Evolutionary conservation across 2,329 filamentous ascomycete species (phyloP).

Genomic region (Trichoderma gracile): DNA sequence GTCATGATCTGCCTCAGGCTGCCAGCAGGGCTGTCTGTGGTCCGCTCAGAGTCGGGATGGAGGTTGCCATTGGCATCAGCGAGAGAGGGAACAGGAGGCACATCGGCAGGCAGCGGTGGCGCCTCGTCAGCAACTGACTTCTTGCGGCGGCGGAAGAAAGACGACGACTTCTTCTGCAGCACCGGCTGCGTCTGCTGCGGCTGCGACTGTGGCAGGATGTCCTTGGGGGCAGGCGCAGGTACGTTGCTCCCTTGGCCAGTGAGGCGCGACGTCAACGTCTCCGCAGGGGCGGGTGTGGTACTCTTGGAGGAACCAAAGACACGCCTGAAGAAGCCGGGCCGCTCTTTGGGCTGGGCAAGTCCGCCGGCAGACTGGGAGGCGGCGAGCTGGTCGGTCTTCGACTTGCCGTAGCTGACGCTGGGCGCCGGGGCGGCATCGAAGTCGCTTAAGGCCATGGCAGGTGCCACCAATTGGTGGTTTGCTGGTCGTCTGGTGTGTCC

Average conservation of each 20-base stretch:
- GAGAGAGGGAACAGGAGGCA: constrained; percentile 43
- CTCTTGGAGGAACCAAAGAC: constrained; percentile 79
- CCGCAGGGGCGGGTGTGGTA: constrained; percentile 22
- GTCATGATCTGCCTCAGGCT: constrained; percentile 86
- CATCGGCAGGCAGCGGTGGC: constrained; percentile 57
- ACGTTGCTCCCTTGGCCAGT: constrained; percentile 44
- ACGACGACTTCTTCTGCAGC: constrained; percentile 87
- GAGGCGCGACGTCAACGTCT: constrained; percentile 38
- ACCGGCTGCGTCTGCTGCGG: constrained; percentile 53
- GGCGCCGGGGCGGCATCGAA: constrained; percentile 59
- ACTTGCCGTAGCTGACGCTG: constrained; percentile 59
- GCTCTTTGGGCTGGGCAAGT: constrained; percentile 60
- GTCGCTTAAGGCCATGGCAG: constrained; percentile 40
- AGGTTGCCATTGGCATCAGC: constrained; percentile 26
- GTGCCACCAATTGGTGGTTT: constrained; percentile 33
- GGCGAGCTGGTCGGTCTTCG: constrained; percentile 51
- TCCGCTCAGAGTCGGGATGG: constrained; percentile 37
- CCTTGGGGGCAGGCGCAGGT: constrained; percentile 52
- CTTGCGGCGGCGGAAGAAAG: constrained; percentile 92
- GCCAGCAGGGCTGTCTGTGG: constrained; percentile 65
- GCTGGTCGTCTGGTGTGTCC: constrained; percentile 36
- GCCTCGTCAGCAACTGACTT: constrained; percentile 77
- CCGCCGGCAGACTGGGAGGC: constrained; percentile 41
- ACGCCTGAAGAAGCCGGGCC: constrained; percentile 86
- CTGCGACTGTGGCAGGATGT: constrained; percentile 49